Base-by-base conservation (phyloP, 2,329 filamentous ascomycete species). In the Aspergillus vadensis region DNA sequence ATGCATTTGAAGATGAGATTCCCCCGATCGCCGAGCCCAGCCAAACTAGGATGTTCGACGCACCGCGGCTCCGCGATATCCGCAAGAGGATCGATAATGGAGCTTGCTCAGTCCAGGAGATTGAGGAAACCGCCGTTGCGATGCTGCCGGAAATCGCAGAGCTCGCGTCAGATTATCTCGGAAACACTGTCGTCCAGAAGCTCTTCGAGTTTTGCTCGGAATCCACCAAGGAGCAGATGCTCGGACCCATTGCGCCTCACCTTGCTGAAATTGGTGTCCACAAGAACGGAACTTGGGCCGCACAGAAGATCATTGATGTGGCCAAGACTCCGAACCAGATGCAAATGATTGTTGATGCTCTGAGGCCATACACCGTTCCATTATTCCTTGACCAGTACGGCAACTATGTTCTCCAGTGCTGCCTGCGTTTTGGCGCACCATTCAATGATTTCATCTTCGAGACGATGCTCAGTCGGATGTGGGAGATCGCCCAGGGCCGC, bases 141-240 rank as follows among this genome's bases (percentile, higher is more conserved):
- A 99, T 99, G 95, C 85, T 99, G 15, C 92, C 94, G 9, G 95
- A 99, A 76, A 95, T 99, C 73, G 92, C 93, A 4, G 95, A 99
- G 77, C 83, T 99, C 23, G 86, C 95, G 2, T 97, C 94, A 0
- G 95, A 99, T 77, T 99, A 99, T 71, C 85, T 99, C 32, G 95
- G 95, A 69, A 99, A 99, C 79, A 99, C 95, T 0, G 95, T 99
- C n/a, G 94, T 99, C 17, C 95, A 99, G 80, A 99, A 99, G 79
- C 82, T 99, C 49, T 99, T 99, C 72, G 94, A 99, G 76, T 92
- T 91, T 79, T 98, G 95, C 80, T 95, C 92, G 0, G 94, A 98
- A 74, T 82, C 87, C 44, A 87, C 94, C 44, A 93, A 96, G 69
- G 92, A 97, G 75, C 89, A 90, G 59, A 98, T 99, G 95, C 82